Conservation (phyloP, 2,329 filamentous ascomycete species). For the Aspergillus pseudotamarii region DNA sequence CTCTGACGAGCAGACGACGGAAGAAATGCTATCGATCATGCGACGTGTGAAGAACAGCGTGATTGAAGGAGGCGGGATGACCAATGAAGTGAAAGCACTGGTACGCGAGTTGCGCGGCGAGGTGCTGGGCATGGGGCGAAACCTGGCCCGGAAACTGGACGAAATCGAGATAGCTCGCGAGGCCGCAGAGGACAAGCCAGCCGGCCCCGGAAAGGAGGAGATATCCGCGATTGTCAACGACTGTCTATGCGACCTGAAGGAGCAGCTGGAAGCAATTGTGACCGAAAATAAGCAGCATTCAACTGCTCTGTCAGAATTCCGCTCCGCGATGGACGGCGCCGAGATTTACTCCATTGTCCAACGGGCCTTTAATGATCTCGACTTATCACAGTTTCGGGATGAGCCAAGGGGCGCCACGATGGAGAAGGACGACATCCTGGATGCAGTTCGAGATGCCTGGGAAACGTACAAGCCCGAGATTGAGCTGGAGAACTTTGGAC, state of each 20-base stretch:
- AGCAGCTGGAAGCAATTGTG: slow-evolving; percentile 80
- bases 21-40: slow-evolving; percentile 81
- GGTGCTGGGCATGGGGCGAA: slow-evolving; percentile 90
- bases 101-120: slow-evolving; percentile 89
- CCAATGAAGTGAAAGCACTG: slow-evolving; percentile 86
- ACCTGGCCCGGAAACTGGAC: slow-evolving; percentile 77
- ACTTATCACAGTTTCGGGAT: slow-evolving; percentile 62
- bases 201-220: slow-evolving; percentile 64
- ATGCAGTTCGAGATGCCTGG: slow-evolving; percentile 86
- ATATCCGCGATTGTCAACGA: slow-evolving; percentile 77
- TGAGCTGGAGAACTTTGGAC: slow-evolving; percentile 82
- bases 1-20: slow-evolving; percentile 59
- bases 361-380: slow-evolving; percentile 64
- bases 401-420: slow-evolving; percentile 55
- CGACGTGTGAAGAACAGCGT: slow-evolving; percentile 90
- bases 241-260: slow-evolving; percentile 77
- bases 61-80: slow-evolving; percentile 82
- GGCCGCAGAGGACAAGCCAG: slow-evolving; percentile 48
- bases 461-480: slow-evolving; percentile 94
- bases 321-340: slow-evolving; percentile 71
- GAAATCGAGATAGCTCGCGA: slow-evolving; percentile 59
- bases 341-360: slow-evolving; percentile 86
- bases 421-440: slow-evolving; percentile 79
- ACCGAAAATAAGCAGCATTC: slow-evolving; percentile 73
- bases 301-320: slow-evolving; percentile 63